Conservation (phyloP, 2,329 filamentous ascomycete genomes). For the Pseudonectria foliicola region DNA sequence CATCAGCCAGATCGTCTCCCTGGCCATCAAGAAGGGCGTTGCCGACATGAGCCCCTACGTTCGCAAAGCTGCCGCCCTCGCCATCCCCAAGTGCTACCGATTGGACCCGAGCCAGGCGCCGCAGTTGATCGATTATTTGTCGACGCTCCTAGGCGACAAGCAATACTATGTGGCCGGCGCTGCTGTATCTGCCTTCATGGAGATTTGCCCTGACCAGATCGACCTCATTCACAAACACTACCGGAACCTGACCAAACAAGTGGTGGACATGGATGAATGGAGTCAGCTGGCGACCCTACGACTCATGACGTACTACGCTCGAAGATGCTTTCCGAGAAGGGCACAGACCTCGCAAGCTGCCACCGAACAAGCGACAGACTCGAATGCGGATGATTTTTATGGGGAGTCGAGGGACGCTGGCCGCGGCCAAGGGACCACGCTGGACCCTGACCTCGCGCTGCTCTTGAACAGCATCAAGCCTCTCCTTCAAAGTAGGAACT, state of each 20-base stretch:
- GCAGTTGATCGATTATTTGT: slow-evolving; percentile 76
- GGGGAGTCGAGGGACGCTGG: slow-evolving; percentile 50
- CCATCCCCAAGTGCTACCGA: slow-evolving; percentile 92
- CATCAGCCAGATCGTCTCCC: slow-evolving; percentile 92
- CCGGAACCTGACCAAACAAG: slow-evolving; percentile 72
- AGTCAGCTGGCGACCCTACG: slow-evolving; percentile 78
- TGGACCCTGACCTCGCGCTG: slow-evolving; percentile 78
- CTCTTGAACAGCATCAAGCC: slow-evolving; percentile 73
- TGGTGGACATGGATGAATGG: slow-evolving; percentile 99
- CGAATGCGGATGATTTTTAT: slow-evolving; percentile 68
- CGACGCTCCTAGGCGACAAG: slow-evolving; percentile 73
- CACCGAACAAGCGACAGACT: slow-evolving; percentile 22
- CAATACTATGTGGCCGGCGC: slow-evolving; percentile 97
- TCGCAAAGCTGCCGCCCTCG: slow-evolving; percentile 82
- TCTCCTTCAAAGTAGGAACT: slow-evolving; percentile 87
- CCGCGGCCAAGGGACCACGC: slow-evolving; percentile 37
- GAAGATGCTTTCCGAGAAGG: slow-evolving; percentile 76
- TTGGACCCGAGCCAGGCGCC: slow-evolving; percentile 81
- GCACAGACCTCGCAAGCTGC: slow-evolving; percentile 47
- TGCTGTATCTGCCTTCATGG: slow-evolving; percentile 80
- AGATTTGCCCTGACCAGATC: slow-evolving; percentile 79
- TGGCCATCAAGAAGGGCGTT: slow-evolving; percentile 90
- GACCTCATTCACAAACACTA: slow-evolving; percentile 92
- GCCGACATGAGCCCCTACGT: slow-evolving; percentile 94
- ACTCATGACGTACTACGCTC: slow-evolving; percentile 76